Conservation (phyloP, 345 rosid genomes). For the Toxicodendron radicans region DNA sequence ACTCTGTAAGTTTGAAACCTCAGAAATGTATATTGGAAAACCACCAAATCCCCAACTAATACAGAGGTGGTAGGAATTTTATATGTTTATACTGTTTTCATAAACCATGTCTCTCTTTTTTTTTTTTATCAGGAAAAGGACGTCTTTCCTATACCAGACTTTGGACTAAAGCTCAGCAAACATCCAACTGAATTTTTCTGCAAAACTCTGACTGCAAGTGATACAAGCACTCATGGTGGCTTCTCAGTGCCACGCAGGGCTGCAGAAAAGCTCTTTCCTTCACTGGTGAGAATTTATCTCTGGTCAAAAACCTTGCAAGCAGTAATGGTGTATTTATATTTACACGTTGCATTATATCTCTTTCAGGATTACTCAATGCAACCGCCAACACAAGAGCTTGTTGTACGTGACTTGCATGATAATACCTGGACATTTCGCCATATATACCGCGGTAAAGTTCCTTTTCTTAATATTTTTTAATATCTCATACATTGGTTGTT, state of each 20-base stretch:
- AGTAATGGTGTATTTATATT: background rate
- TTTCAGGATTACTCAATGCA: constrained; percentile 88
- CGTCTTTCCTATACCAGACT: constrained; percentile 82
- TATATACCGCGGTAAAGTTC: constrained; percentile 76
- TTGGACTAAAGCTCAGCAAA: constrained; percentile 77
- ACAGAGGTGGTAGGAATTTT: background rate
- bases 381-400: constrained; percentile 96
- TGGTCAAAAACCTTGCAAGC: background rate
- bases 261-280: constrained; percentile 97
- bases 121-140: constrained; percentile 67
- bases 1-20: constrained; percentile 53
- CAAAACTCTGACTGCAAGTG: constrained; percentile 94
- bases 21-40: background rate
- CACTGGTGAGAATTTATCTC: constrained; percentile 56
- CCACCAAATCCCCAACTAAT: background rate
- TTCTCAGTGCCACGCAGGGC: constrained; percentile 99
- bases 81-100: background rate
- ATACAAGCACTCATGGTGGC: constrained; percentile 99
- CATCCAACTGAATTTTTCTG: constrained; percentile 97
- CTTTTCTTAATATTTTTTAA: constrained; percentile 4
- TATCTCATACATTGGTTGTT: background rate
- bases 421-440: constrained; percentile 98
- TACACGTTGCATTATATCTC: background rate
- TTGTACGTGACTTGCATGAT: constrained; percentile 89
- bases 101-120: background rate